Evolutionary conservation across 2,329 filamentous ascomycete species (phyloP).

Genomic region (Bimuria novae-zelandiae): DNA sequence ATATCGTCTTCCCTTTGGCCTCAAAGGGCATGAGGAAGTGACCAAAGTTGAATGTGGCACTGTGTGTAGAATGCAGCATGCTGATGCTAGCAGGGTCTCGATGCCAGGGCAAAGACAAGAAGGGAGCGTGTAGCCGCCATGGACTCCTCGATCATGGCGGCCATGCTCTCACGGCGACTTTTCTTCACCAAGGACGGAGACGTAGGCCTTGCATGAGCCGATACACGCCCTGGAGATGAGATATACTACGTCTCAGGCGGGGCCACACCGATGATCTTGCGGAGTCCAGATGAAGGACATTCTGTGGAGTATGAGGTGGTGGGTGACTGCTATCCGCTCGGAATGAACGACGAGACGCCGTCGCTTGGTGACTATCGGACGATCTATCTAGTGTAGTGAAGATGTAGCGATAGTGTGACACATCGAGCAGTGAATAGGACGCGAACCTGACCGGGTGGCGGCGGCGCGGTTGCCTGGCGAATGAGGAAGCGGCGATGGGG

Average conservation of each 20-base stretch:
- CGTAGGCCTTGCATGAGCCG: conserved; percentile 15
- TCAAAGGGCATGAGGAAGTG: no score
- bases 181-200: conserved; percentile 3
- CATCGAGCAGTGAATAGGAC: neutral
- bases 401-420: neutral
- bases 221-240: conserved; percentile 9
- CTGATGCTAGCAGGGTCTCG: neutral
- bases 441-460: conserved; percentile 3
- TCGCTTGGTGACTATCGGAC: neutral
- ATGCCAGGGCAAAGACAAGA: neutral
- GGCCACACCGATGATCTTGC: conserved; percentile 17
- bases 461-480: conserved; percentile 3
- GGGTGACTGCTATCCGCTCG: conserved; percentile 16
- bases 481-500: neutral
- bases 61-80: neutral
- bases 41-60: no score
- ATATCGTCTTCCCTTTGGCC: no score
- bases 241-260: conserved; percentile 16
- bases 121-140: neutral
- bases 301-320: conserved; percentile 7
- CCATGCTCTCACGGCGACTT: conserved; percentile 11
- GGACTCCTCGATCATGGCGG: conserved; percentile 13
- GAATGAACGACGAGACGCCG: neutral
- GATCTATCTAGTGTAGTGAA: neutral
- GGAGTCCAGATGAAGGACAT: neutral